Base-by-base conservation (phyloP, 2,329 filamentous ascomycete genomes). In the Coleophoma cylindrospora region DNA sequence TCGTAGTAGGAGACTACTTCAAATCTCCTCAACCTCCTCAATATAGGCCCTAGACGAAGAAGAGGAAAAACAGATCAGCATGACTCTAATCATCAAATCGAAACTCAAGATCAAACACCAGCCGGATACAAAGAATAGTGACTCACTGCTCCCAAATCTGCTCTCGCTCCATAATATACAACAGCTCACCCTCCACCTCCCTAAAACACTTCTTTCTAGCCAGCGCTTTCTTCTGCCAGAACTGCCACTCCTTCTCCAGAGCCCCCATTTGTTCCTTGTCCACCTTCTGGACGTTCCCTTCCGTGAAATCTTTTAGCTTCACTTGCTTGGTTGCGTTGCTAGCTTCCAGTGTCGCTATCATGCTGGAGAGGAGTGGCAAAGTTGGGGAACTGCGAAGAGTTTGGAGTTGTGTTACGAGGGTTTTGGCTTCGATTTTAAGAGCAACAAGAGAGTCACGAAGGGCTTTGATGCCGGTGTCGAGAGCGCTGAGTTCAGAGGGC, bases 391-490 rank as follows among this genome's bases (percentile, higher is more conserved):
- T 68, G 40, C 69, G 50, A 10, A 64, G 47, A n/a, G 50, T 52
- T 3, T 33, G 69, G 10, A 81, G 68, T 1, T 69, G 64, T 6
- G 69, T 65, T 38, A 80, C 68, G 3, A 72, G 66, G 19, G 64
- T 58, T 53, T 75, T 76, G n/a, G 77, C 68, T 10, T 68, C 66
- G 53, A 79, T 77, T 57, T 80, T 74, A 15, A 80, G 65, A 2
- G 59, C 57, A 2, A 68, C 61, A 34, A 79, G 71, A 15, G 34
- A 50, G 4, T 70, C 65, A 47, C 72, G 71, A 12, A 83, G 69
- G 34, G 63, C 54, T 11, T 67, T 63, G 52, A 79, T 79, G 33
- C 72, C 66, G n/a, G 65, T 56, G 49, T 80, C 74, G 57, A 82
- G 70, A 14, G 67, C 65, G 38, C 70, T 66, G 40, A 83, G 70